A percentile compares a stretch with the other conserved stretches of the same genome.
Evolutionary conservation across 2,329 filamentous ascomycete genomes (phyloP).

Genomic region (Apiospora sp.): DNA sequence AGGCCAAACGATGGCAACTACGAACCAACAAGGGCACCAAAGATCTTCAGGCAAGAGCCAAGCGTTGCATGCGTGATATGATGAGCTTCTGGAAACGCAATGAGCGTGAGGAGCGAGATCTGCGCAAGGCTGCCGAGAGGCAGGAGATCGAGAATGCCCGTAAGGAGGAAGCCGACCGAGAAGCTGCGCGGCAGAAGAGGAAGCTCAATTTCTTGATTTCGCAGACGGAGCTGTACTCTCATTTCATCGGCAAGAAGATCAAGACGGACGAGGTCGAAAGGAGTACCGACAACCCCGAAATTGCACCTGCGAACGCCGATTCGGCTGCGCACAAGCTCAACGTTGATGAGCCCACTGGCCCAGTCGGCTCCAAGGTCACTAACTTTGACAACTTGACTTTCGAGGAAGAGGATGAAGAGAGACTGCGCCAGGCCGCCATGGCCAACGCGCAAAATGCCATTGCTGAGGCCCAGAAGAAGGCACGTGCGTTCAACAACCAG

Average conservation of each 20-base stretch:
- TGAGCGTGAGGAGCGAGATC: conserved; percentile 94
- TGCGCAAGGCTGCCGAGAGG: conserved; percentile 91
- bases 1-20: conserved; percentile 96
- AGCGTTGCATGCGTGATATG: conserved; percentile 99
- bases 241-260: conserved; percentile 99
- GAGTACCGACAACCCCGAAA: conserved; percentile 83
- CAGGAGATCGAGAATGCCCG: conserved; percentile 97
- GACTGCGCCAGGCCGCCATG: conserved; percentile 80
- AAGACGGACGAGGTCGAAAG: conserved; percentile 95
- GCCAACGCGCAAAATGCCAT: conserved; percentile 97
- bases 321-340: conserved; percentile 53
- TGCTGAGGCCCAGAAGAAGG: conserved; percentile 91
- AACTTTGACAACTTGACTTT: conserved; percentile 96
- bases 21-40: conserved; percentile 99
- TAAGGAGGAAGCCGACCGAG: conserved; percentile 95
- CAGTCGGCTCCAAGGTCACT: conserved; percentile 76
- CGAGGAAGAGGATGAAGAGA: conserved; percentile 90
- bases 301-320: conserved; percentile 60
- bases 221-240: conserved; percentile 97
- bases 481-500: conserved; percentile 87
- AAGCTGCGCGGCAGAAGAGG: conserved; percentile 95
- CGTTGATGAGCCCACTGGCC: conserved; percentile 61
- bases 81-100: conserved; percentile 99
- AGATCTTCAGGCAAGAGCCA: conserved; percentile 94
- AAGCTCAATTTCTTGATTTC: conserved; percentile 99